Evolutionary conservation across 306 rosid genomes (phyloP).

Genomic region (Fragaria vesca): DNA sequence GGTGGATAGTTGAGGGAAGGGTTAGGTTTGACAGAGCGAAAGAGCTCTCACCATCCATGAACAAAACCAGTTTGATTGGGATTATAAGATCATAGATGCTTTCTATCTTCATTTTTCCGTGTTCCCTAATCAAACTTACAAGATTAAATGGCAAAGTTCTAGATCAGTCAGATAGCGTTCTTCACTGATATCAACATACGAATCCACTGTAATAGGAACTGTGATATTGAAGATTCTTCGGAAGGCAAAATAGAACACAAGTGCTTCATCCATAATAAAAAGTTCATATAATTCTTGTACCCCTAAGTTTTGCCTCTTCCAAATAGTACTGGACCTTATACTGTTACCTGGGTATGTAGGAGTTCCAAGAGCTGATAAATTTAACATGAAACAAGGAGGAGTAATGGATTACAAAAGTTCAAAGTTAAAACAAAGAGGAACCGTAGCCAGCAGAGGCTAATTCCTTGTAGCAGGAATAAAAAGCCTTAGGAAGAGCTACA

Average conservation of each 20-base stretch:
- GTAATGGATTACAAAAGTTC: conserved; percentile 35
- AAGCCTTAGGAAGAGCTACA: conserved; percentile 23
- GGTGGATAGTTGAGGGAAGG: no score
- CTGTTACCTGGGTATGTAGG: conserved; percentile 3
- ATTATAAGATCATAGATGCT: not conserved
- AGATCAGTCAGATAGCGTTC: not conserved
- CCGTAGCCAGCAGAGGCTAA: conserved; percentile 36
- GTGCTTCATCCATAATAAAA: conserved; percentile 12
- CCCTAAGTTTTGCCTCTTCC: conserved; percentile 19
- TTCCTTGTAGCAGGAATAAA: conserved; percentile 22
- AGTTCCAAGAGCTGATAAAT: conserved; percentile 19
- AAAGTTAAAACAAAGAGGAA: conserved; percentile 27
- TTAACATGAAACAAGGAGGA: conserved; percentile 27
- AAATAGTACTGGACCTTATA: conserved; percentile 18
- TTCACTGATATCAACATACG: not conserved
- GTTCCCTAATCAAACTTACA: not conserved
- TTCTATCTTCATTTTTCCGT: not conserved
- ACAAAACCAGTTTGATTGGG: no score
- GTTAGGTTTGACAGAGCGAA: no score
- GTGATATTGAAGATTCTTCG: not conserved
- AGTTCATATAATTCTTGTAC: conserved; percentile 16
- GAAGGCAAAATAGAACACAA: not conserved
- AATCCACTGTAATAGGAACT: not conserved
- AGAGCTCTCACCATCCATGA: no score
- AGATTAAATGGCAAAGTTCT: not conserved